Evolutionary conservation across 75 land plant species (phyloP), one percentile per base, ranked within the genome.

Genomic region (Pinus tabuliformis): DNA sequence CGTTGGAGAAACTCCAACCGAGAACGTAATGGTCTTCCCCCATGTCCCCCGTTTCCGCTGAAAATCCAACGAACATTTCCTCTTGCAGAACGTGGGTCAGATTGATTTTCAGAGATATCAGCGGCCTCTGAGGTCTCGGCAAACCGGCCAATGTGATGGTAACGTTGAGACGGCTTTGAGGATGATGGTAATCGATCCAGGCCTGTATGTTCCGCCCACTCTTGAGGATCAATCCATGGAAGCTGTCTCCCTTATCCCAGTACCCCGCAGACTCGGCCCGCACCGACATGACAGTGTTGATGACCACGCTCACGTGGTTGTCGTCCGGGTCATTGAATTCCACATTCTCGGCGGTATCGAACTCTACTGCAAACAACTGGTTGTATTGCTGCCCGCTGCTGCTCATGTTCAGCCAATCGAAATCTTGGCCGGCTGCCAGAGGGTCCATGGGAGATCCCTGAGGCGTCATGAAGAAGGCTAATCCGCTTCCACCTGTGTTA

Each of bases 331-430:
- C 81, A 13, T 62, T 20, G 72, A 80, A 64, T 52, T 77, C 80
- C n/a, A 7, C 14, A 39, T 80, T 36, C 61, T 13, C 4, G 45
- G 57, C 1, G 8, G 70, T 60, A 58, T 80, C 81, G 49, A 80
- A 76, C 56, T 80, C 81, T 14, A 77, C 72, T 18, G 81, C 81
- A 7, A 77, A n/a, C 54, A 80, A 16, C n/a, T 63, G 78, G 56
- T 77, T 80, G 59, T 3, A 16, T 7, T 6, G 45, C 64, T 62
- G 52, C n/a, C 78, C 60, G 12, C 7, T 60, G 58, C 24, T 74
- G 2, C 72, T 15, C 1, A 24, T 14, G 24, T 63, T 75, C 57
- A 76, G 3, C 42, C 82, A 49, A 8, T 85, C 87, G 4, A 85
- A 78, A 42, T 62, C 21, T 39, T 17, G 17, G 2, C n/a, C n/a